These are phyloP conservation scores for Mycosarcoma maydis DNA, from an alignment of 1,284 basidiomycete genomes.

Conservation along the genomic window DNA sequence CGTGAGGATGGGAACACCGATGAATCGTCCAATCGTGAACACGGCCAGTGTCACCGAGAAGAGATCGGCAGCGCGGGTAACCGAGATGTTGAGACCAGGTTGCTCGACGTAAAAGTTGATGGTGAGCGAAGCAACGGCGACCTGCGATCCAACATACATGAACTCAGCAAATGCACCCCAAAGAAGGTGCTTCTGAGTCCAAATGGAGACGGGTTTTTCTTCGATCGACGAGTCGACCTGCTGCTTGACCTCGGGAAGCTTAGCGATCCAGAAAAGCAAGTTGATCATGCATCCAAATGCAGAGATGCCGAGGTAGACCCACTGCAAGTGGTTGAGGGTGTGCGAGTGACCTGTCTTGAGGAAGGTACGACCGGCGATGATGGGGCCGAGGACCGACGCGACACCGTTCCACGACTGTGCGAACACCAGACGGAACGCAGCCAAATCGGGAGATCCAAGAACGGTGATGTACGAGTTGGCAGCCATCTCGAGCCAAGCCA, in stretches of 20 bases:
- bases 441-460: conserved; percentile 75
- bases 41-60: conserved; percentile 74
- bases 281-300: conserved; percentile 75
- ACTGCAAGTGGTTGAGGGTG: conserved; percentile 78
- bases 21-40: conserved; percentile 73
- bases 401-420: conserved; percentile 84
- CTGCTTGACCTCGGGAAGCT: conserved; percentile 77
- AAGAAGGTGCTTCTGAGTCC: conserved; percentile 77
- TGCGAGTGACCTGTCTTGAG: conserved; percentile 75
- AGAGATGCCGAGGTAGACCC: conserved; percentile 81
- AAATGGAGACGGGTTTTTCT: conserved; percentile 70
- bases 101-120: conserved; percentile 71
- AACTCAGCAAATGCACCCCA: conserved; percentile 80
- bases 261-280: conserved; percentile 77
- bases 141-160: conserved; percentile 78
- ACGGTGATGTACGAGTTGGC: conserved; percentile 82
- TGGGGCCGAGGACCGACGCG: conserved; percentile 79
- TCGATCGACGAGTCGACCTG: conserved; percentile 30
- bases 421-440: conserved; percentile 81
- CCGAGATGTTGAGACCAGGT: conserved; percentile 25
- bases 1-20: conserved; percentile 74
- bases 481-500: conserved; percentile 71
- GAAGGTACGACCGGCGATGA: conserved; percentile 81
- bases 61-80: conserved; percentile 53
- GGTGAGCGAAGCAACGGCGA: conserved; percentile 77